These are phyloP conservation scores for Populus deltoides DNA, from an alignment of 345 rosid genomes.

Conservation along the genomic window DNA sequence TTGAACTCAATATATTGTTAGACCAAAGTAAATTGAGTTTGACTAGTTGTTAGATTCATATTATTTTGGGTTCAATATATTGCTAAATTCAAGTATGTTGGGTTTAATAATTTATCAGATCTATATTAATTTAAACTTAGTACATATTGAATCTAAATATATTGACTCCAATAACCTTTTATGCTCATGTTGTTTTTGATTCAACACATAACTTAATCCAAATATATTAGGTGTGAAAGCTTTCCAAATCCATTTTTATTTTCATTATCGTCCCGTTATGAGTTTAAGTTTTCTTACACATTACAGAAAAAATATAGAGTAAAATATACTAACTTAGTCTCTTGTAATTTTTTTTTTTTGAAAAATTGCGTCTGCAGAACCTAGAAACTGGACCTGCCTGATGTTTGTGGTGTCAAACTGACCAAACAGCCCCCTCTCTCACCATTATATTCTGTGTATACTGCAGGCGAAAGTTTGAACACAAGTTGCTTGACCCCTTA, in stretches of 20 bases:
- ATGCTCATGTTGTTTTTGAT: too few relatives aligned
- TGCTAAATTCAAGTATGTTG: too few relatives aligned
- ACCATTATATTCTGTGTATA: background rate
- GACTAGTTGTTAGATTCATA: fast-evolving
- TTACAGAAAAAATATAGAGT: too few relatives aligned
- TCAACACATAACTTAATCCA: fast-evolving
- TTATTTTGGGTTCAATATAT: fast-evolving
- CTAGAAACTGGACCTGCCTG: background rate
- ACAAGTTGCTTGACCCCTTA: constrained; percentile 34
- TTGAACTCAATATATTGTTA: fast-evolving
- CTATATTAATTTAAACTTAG: too few relatives aligned
- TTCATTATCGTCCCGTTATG: too few relatives aligned
- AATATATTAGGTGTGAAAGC: too few relatives aligned
- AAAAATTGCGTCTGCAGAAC: background rate
- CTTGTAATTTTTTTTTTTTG: too few relatives aligned
- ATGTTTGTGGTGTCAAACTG: background rate
- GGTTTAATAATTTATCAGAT: too few relatives aligned
- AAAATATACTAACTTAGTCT: too few relatives aligned
- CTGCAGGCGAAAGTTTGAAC: constrained; percentile 41
- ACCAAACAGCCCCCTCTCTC: background rate
- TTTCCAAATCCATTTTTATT: fast-evolving
- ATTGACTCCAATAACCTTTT: too few relatives aligned
- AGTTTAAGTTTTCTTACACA: too few relatives aligned
- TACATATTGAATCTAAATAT: too few relatives aligned
- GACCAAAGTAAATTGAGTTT: fast-evolving